phyloP scores from a whole-genome alignment of 2,329 filamentous ascomycete genomes.

The Pseudogymnoascus sp. region DNA sequence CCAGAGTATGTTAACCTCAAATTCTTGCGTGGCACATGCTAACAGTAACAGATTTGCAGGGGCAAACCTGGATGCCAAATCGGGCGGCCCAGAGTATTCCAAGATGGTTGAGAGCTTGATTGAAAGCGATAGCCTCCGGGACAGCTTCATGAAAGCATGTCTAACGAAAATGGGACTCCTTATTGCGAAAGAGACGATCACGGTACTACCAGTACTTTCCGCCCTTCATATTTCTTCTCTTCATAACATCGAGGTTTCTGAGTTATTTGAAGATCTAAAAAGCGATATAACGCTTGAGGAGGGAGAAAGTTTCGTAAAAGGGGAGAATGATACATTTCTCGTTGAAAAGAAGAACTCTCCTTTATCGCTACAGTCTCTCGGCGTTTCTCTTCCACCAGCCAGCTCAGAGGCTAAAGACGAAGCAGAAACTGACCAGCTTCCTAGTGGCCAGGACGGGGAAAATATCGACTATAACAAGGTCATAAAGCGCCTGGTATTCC shows the following conservation, averaged over 20 bases:
- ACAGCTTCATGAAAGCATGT: constrained; percentile 71
- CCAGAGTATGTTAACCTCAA: constrained; percentile 61
- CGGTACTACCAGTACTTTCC: constrained; percentile 62
- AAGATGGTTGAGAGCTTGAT: constrained; percentile 61
- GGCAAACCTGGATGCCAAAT: constrained; percentile 63
- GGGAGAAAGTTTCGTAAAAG: constrained; percentile 65
- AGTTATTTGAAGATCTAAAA: constrained; percentile 58
- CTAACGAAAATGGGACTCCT: constrained; percentile 75
- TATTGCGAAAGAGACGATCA: constrained; percentile 60
- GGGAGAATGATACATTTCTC: constrained; percentile 75
- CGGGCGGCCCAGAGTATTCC: constrained; percentile 61
- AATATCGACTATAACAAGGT: constrained; percentile 69
- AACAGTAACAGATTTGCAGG: constrained; percentile 63
- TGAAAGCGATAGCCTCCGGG: constrained; percentile 61
- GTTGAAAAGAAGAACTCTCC: constrained; percentile 60
- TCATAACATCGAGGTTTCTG: constrained; percentile 55
- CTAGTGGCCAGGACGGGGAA: constrained; percentile 40
- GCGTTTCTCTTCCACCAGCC: constrained; percentile 39
- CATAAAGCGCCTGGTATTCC: constrained; percentile 65
- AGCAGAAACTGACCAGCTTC: constrained; percentile 10
- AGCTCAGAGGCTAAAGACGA: constrained; percentile 13
- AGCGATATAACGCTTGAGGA: constrained; percentile 58
- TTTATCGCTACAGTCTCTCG: constrained; percentile 51
- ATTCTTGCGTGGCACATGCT: constrained; percentile 10
- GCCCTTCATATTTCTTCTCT: constrained; percentile 72